Evolutionary conservation across 805 yeast genomes (phyloP).

Genomic region (Barnettozyma vustinii): DNA sequence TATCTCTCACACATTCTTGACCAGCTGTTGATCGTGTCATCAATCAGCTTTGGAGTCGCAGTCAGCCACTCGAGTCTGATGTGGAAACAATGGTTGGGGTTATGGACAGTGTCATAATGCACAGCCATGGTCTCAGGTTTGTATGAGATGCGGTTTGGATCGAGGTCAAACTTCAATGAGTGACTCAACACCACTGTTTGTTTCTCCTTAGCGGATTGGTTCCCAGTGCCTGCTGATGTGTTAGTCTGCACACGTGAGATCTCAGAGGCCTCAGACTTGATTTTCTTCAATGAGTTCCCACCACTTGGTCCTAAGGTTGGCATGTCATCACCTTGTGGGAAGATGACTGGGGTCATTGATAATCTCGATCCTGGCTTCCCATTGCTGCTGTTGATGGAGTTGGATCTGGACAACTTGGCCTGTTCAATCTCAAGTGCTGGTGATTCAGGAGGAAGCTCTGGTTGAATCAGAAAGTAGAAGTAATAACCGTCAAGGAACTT

Average conservation of each 20-base stretch:
- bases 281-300: conserved; percentile 11
- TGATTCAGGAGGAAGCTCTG: conserved; percentile 1
- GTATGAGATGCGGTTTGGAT: conserved; percentile 63
- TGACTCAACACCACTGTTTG: conserved; percentile 56
- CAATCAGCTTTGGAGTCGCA: conserved; percentile 79
- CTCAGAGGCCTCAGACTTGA: conserved; percentile 6
- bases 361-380: conserved; percentile 12
- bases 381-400: conserved; percentile 6
- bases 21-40: conserved; percentile 73
- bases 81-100: conserved; percentile 93
- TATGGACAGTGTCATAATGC: conserved; percentile 88
- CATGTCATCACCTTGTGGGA: conserved; percentile 9
- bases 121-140: conserved; percentile 75
- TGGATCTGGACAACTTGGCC: conserved; percentile 8
- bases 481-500: conserved; percentile 89
- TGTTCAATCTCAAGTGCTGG: neutral
- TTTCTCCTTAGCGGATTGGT: neutral
- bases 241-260: conserved; percentile 7
- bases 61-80: conserved; percentile 89
- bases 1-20: conserved; percentile 79
- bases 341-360: conserved; percentile 17
- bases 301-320: neutral
- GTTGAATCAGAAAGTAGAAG: conserved; percentile 58
- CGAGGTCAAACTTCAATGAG: conserved; percentile 65
- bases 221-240: neutral